Conservation (phyloP, 2,329 filamentous ascomycete species). For the Botrytis medusae region DNA sequence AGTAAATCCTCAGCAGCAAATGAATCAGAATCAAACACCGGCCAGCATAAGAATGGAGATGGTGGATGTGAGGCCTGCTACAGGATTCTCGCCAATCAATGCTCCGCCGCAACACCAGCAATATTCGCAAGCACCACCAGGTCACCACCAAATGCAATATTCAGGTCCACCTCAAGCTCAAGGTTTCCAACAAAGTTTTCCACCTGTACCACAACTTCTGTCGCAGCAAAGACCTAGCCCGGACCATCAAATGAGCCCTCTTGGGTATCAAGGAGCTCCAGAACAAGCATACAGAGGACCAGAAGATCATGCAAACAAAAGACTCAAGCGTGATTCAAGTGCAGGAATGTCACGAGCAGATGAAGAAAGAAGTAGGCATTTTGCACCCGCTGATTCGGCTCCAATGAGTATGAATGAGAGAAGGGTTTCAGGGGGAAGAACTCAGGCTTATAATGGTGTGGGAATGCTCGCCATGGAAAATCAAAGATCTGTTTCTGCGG, state of each 20-base stretch:
- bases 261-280: neutral
- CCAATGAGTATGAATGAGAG: neutral
- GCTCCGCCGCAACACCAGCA: slow-evolving; percentile 5
- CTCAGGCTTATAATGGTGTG: no score
- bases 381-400: neutral
- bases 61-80: slow-evolving; percentile 16
- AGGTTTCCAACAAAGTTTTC: neutral
- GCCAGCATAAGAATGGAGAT: slow-evolving; percentile 1
- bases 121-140: neutral
- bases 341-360: neutral
- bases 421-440: neutral
- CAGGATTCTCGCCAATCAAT: slow-evolving; percentile 27
- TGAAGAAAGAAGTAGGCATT: slow-evolving; percentile 4
- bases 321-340: neutral
- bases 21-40: neutral
- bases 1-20: neutral
- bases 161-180: neutral
- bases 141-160: neutral
- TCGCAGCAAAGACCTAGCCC: neutral
- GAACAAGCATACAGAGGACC: neutral
- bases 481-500: neutral
- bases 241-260: neutral
- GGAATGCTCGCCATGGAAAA: neutral
- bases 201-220: neutral
- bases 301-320: neutral